Base-by-base conservation (phyloP, 805 yeast genomes). In the Starmerella roubikii region DNA sequence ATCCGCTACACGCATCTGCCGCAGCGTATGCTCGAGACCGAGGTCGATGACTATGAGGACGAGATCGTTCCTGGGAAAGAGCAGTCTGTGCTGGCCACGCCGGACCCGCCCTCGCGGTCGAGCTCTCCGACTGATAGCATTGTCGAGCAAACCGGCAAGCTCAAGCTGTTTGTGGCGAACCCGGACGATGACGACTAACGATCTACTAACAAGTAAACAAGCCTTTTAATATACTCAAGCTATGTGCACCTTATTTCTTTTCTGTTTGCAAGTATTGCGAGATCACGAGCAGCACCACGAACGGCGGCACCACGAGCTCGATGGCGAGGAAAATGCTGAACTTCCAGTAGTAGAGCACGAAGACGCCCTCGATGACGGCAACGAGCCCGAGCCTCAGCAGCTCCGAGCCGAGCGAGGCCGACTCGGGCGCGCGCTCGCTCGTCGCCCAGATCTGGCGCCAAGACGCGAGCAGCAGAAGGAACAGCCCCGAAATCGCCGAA, bases 1-100 rank as follows among this genome's bases (percentile, higher is more conserved):
- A 54, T 58, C 29, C 50, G 60, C 11, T 62, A 60, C 37, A 52
- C 62, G 20, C 64, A 60, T 35, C 44, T 60, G 34, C 56, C 73
- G 38, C 80, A 79, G 20, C 66, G 83, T 33, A 64, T 79, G 58
- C 62, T 80, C 43, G 88, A 86, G 2, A 71, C 78, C 19, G 91
- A 79, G 54, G 76, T 79, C 27, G 86, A 77, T 45, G 83, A 78
- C 39, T 71, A 65, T 25, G 82, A 74, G 30, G 40, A 31, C n/a
- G 31, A 37, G 26, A 38, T 30, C 17, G 28, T 18, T n/a, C 17
- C 29, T 5, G 9, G 4, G 10, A 5, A 6, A 8, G 30, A 17
- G 6, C n/a, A 28, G 6, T 11, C 31, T 19, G 18, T 8, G 13
- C 4, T 12, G 9, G 13, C 26, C 12, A 4, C 13, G 5, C 15